Base-by-base conservation (phyloP, 1,284 basidiomycete genomes). In the Papiliotrema terrestris region DNA sequence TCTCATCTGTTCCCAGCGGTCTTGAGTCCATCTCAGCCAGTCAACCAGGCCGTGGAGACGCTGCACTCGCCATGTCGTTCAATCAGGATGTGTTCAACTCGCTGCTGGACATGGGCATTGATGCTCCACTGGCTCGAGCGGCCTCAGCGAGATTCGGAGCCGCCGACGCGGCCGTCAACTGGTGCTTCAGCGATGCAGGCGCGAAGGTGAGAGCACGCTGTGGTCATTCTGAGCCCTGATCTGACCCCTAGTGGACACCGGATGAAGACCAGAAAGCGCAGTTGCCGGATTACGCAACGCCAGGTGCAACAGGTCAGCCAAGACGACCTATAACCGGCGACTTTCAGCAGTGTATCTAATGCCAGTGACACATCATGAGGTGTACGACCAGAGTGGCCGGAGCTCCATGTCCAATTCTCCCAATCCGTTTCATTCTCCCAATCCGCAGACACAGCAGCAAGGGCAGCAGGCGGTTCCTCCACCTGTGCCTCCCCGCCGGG, bases 161-260 rank as follows among this genome's bases (percentile, higher is more conserved):
- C 4, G 57, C 64, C 15, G 70, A 70, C 15, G 63, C 71, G 13
- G 73, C 73, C 23, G 63, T 68, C 54, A 69, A 75, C 52, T 75
- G 73, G 73, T 71, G 69, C 49, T 75, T 71, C 52, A 68, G 71
- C n/a, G 67, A 66, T 19, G 44, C 44, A 6, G 73, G 71, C 9
- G 53, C 55, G 29, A 61, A 61, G 44, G 72, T 72, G 36, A 8
- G 45, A 5, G 38, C 15, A 2, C 39, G n/a, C n/a, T 44, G 15
- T 14, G n/a, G 38, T n/a, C 35, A 47, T 11, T 2, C 42, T 29
- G 32, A 26, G 45, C 8, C 17, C 3, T 5, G 11, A 41, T 49
- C 54, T 59, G 32, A 54, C 25, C 9, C 14, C 3, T 41, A 63
- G 64, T 66, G 64, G 64, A 61, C 50, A 48, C 61, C 65, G 15